Evolutionary conservation across 768 basidiomycete species (phyloP), one percentile per base, ranked within the genome.

Genomic region (Trametes cubensis): DNA sequence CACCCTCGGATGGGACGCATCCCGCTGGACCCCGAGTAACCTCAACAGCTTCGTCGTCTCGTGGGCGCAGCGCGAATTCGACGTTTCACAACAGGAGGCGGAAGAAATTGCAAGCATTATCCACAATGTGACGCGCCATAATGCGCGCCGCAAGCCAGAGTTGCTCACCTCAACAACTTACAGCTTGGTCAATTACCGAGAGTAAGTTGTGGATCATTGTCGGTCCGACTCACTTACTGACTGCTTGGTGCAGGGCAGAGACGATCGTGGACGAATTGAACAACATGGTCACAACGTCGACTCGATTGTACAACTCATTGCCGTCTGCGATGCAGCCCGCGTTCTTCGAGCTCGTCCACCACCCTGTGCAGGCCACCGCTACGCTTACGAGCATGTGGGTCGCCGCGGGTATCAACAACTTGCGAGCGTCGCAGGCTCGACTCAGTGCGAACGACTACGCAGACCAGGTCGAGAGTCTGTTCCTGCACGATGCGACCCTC

Each of bases 51-150:
- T 81, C 69, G 82, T 86, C 49, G 74, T 73, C 6, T 65, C 69
- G 40, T 90, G 87, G 87, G 87, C 87, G 0, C 76, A 81, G 58
- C 80, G 87, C 25, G 88, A 90, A 69, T 89, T 88, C 67, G 83
- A 80, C 44, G 49, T 85, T 6, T 73, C 77, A 3, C 50, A 71
- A 6, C 59, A 69, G 4, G 75, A 80, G 42, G 78, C 85, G 0
- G 68, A 67, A 0, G 75, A 72, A 4, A 79, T 88, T 8, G 76
- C 81, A 0, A 75, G 78, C 44, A 82, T 90, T 58, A 78, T 89
- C 25, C 78, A 73, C 17, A 85, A 86, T 66, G 69, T 85, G 40
- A 84, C 84, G 10, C 74, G 78, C 25, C 84, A 80, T 74, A 86
- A 85, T 67, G 78, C 85, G 2, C 75, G 85, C 42, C 73, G 85